Evolutionary conservation across 192 early-diverging fungal genomes (phyloP), one percentile per base, ranked within the genome.

Genomic region (Piromyces finnis): DNA sequence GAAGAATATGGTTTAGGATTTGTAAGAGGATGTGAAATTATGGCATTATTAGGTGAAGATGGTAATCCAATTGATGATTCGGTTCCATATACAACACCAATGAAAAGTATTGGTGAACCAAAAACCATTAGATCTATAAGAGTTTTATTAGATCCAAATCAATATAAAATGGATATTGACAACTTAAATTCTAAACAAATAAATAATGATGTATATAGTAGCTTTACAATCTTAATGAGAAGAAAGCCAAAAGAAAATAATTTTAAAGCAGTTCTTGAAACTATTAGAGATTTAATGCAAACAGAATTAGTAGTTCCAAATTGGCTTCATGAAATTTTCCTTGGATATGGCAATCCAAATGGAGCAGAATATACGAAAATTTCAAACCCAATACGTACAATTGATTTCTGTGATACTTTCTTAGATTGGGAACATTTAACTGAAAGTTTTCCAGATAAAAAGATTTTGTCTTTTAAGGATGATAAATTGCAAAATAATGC

Each of bases 341-440:
- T 99, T 29, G 98, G 98, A 68, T 99, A 99, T 83, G 98, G 97
- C 79, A 94, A 99, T 81, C 94, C 95, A 29, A 78, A 78, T 30
- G 79, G 89, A 79, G 93, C 94, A 5, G 86, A 91, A 78, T 96
- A 92, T 82, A 87, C 87, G 22, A 85, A 88, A n/a, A 84, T 94
- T 79, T 81, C 86, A 41, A 85, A 88, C 18, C 86, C 83, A 12
- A 81, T 90, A 0, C 83, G 83, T 18, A 85, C 85, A n/a, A 88
- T 98, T 41, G 88, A 95, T 80, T 92, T 98, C 82, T 87, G 93
- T 26, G 95, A 97, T 82, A 97, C 96, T 5, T 97, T 98, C 83
- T 78, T 97, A 41, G 87, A 94, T 78, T 90, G 88, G 82, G 89
- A 93, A 3, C 97, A 97, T 85, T 81, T 95, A 27, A 85, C 84